Conservation (phyloP, 2,329 filamentous ascomycete species). For the Pyrenochaeta sp. region DNA sequence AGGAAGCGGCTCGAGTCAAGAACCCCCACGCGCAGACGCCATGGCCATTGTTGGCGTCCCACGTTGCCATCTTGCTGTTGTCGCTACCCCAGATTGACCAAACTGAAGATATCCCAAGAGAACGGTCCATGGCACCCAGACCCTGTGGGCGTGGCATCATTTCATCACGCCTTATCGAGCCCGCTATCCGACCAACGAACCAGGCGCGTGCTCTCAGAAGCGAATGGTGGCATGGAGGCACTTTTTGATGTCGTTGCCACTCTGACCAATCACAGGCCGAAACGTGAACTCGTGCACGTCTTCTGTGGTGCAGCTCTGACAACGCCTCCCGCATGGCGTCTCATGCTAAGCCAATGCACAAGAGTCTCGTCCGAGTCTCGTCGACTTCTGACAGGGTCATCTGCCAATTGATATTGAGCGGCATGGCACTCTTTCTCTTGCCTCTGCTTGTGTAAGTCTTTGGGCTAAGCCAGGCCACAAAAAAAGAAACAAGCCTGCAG, state of each 20-base stretch:
- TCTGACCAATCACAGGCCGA: constrained; percentile 23
- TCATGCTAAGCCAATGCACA: constrained; percentile 18
- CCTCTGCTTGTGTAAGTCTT: neutral
- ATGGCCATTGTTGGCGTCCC: constrained; percentile 2
- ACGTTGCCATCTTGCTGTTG: neutral
- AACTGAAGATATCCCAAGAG: constrained; percentile 16
- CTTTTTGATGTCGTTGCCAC: constrained; percentile 7
- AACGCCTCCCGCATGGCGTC: constrained; percentile 20
- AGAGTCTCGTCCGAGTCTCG: constrained; percentile 12
- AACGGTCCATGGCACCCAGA: constrained; percentile 20
- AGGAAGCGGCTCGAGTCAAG: constrained; percentile 5
- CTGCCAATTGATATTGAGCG: constrained; percentile 19
- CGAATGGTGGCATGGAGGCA: constrained; percentile 12
- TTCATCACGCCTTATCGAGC: constrained; percentile 1
- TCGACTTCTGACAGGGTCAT: constrained; percentile 6
- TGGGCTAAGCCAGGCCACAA: constrained; percentile 6
- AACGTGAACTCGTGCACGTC: constrained; percentile 27
- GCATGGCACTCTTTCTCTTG: constrained; percentile 12
- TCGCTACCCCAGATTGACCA: constrained; percentile 10
- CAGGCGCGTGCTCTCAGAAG: constrained; percentile 16
- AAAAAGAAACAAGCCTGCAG: constrained; percentile 8
- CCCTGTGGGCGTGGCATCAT: constrained; percentile 13
- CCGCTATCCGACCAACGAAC: constrained; percentile 3
- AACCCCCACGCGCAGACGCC: constrained; percentile 9
- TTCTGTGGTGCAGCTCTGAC: constrained; percentile 17